Base-by-base conservation (phyloP, 768 basidiomycete genomes). In the Boletus patriciae region DNA sequence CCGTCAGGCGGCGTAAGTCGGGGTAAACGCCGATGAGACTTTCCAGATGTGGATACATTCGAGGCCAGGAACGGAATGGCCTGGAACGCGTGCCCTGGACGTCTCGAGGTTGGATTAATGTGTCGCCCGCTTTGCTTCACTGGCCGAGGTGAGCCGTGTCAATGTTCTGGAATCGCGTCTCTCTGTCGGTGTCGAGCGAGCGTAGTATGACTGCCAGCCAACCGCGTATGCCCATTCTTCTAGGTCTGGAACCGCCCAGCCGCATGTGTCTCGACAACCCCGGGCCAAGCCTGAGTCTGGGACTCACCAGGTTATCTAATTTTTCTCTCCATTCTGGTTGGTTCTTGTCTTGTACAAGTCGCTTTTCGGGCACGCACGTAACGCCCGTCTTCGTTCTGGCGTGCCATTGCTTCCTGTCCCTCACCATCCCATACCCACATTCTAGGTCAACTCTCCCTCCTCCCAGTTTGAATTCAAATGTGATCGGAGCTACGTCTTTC, bases 381-480 rank as follows among this genome's bases (percentile, higher is more conserved):
- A 62, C 59, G 21, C 59, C 55, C 46, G 19, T 43, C 54, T 33
- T 58, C 13, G 5, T 29, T 46, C 53, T 56, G n/a, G 19, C n/a
- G 7, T 21, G 9, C 40, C 19, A 40, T 33, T 23, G 10, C n/a
- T 41, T 38, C 25, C 23, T 21, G 8, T 23, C 15, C 48, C 34
- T 40, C 19, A 15, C n/a, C 33, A 16, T 33, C 23, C 50, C 50
- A 21, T 23, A 46, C 57, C 57, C 48, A 36, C 31, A 34, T 25
- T 45, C 37, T 36, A n/a, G 48, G 64, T 54, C 51, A 44, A 3
- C 37, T 12, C 15, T 33, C 44, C 21, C 6, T 23, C 10, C 36
- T 23, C 11, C 15, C 42, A 43, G 66, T 58, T n/a, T 44, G 50
- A 52, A 66, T 64, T 66, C 51, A 67, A 69, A 69, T 67, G 54